phyloP scores from a whole-genome alignment of 1,139 yeast species.

The Magnusiomyces clavatus region DNA sequence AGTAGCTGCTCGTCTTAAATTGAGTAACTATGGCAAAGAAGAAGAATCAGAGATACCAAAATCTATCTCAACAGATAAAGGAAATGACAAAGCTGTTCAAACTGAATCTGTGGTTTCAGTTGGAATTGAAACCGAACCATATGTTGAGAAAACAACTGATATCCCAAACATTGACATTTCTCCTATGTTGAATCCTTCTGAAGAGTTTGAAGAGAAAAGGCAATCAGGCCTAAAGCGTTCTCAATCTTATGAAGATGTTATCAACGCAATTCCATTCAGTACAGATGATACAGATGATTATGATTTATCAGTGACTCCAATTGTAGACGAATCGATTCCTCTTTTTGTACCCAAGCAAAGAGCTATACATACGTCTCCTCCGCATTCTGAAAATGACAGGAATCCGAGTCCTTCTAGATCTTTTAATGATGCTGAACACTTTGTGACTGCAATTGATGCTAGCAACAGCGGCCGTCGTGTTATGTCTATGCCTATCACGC shows the following conservation, averaged over 20 bases:
- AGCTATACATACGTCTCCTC: not conserved
- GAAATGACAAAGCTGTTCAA: constrained; percentile 14
- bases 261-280: constrained; percentile 13
- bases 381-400: not conserved
- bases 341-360: constrained; percentile 5
- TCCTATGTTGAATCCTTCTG: constrained; percentile 5
- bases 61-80: constrained; percentile 13
- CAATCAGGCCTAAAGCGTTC: constrained; percentile 1
- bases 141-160: not conserved
- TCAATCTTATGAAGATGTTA: constrained; percentile 13
- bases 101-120: constrained; percentile 6
- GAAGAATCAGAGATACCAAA: constrained; percentile 1
- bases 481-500: constrained; percentile 8
- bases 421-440: constrained; percentile 8
- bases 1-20: constrained; percentile 15
- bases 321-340: constrained; percentile 5
- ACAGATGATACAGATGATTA: constrained; percentile 4
- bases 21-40: constrained; percentile 4
- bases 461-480: constrained; percentile 5
- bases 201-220: not conserved
- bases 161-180: constrained; percentile 11
- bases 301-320: constrained; percentile 10
- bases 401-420: constrained; percentile 1
- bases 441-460: constrained; percentile 10
- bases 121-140: constrained; percentile 5